Percentiles rank a stretch among this genome's conserved stretches.
Evolutionary conservation across 306 rosid species (phyloP).

Genomic region (Acmispon strigosus): DNA sequence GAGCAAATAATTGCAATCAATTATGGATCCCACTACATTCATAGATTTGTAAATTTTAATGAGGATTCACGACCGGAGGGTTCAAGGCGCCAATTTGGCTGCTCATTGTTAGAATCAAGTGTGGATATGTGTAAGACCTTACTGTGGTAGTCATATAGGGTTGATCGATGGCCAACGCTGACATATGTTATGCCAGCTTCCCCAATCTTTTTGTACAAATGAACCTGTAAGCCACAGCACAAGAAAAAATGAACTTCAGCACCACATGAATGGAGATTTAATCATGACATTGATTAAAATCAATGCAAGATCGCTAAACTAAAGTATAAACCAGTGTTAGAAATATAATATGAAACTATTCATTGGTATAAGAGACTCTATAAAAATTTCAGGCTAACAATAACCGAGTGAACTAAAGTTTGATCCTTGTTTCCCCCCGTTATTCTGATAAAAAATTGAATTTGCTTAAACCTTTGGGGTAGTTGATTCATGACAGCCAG

Average conservation of each 20-base stretch:
- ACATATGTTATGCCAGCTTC: slow-evolving; percentile 76
- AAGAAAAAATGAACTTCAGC: slow-evolving; percentile 6
- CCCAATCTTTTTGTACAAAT: slow-evolving; percentile 59
- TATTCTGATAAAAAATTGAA: too few relatives aligned
- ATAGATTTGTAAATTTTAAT: slow-evolving; percentile 11
- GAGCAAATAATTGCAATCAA: slow-evolving; percentile 11
- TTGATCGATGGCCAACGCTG: slow-evolving; percentile 78
- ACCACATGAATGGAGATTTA: background rate
- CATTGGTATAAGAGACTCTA: too few relatives aligned
- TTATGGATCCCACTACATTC: background rate
- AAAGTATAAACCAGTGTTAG: too few relatives aligned
- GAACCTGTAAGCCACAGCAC: slow-evolving; percentile 48
- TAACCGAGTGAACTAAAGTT: too few relatives aligned
- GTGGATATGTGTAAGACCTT: slow-evolving; percentile 49
- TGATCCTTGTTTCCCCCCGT: too few relatives aligned
- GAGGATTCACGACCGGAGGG: slow-evolving; percentile 26
- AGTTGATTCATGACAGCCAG: background rate
- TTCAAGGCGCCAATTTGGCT: slow-evolving; percentile 59
- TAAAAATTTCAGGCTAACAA: too few relatives aligned
- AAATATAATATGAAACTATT: too few relatives aligned
- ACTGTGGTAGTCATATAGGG: slow-evolving; percentile 52
- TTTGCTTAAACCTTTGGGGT: too few relatives aligned
- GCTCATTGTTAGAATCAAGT: slow-evolving; percentile 22
- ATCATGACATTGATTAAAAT: background rate
- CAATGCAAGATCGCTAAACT: background rate